These are phyloP conservation scores for Yueomyces sinensis DNA, from an alignment of 805 yeast species.

Conservation along the genomic window DNA sequence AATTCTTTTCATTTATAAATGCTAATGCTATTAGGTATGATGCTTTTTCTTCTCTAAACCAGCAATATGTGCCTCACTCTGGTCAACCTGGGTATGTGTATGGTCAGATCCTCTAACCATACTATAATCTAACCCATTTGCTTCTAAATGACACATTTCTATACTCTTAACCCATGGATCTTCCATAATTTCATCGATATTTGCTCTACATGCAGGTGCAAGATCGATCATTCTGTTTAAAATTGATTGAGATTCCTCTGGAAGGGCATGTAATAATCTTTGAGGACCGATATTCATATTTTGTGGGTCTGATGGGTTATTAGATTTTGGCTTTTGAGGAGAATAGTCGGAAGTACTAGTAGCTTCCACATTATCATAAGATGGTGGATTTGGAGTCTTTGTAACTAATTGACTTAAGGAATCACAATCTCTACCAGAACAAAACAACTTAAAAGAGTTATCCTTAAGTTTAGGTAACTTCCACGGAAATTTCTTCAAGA, in stretches of 20 bases:
- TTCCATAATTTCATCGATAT: constrained; percentile 64
- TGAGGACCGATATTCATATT: constrained; percentile 65
- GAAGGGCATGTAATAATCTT: constrained; percentile 55
- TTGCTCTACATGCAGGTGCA: constrained; percentile 75
- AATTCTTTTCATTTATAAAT: too few species aligned
- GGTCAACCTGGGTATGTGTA: constrained; percentile 79
- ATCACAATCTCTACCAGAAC: constrained; percentile 51
- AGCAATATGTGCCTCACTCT: constrained; percentile 90
- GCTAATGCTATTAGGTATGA: too few species aligned
- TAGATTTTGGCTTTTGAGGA: constrained; percentile 4
- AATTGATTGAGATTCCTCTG: constrained; percentile 53
- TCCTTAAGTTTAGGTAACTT: constrained; percentile 72
- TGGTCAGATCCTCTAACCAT: constrained; percentile 42
- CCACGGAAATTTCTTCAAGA: constrained; percentile 83
- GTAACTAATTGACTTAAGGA: constrained; percentile 47
- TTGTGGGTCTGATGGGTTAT: constrained; percentile 31
- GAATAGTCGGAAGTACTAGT: constrained; percentile 3
- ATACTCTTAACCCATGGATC: constrained; percentile 58
- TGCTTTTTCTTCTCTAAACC: constrained; percentile 71
- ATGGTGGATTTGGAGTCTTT: constrained; percentile 29
- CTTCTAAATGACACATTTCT: constrained; percentile 42
- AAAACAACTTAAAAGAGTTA: constrained; percentile 65
- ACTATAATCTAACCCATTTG: constrained; percentile 27
- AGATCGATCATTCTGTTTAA: constrained; percentile 67
- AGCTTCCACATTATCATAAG: constrained; percentile 17